phyloP scores from a whole-genome alignment of 495 filamentous ascomycete genomes.

The Talaromyces ruber region DNA sequence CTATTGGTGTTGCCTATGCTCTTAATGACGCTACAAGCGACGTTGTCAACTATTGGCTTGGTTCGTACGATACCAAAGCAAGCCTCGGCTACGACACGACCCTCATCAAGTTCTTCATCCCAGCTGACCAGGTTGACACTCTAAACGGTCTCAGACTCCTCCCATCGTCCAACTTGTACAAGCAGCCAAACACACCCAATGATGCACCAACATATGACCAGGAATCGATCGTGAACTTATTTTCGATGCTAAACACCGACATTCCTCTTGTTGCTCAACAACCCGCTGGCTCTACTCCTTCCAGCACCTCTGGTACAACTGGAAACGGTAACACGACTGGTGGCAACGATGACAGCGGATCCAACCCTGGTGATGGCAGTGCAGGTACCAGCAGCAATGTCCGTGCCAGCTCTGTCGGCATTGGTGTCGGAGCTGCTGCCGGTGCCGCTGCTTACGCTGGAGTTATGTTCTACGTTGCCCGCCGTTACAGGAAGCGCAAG shows the following conservation, averaged over 20 bases:
- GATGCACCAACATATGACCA: constrained; percentile 16
- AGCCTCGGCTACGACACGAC: constrained; percentile 76
- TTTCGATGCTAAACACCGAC: constrained; percentile 72
- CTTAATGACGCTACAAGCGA: constrained; percentile 40
- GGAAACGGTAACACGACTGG: constrained; percentile 9
- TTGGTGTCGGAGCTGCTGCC: constrained; percentile 66
- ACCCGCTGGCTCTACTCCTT: constrained; percentile 16
- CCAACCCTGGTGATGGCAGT: constrained; percentile 28
- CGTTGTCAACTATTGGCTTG: constrained; percentile 61
- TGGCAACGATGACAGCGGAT: constrained; percentile 16
- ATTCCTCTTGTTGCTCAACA: constrained; percentile 59
- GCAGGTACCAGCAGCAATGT: constrained; percentile 47
- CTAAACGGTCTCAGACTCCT: constrained; percentile 57
- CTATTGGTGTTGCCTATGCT: constrained; percentile 63
- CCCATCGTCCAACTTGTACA: constrained; percentile 65
- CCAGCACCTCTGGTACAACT: constrained; percentile 13
- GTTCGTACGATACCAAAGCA: constrained; percentile 66
- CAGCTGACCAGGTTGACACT: constrained; percentile 50
- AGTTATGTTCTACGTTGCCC: constrained; percentile 95
- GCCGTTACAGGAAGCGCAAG: constrained; percentile 85
- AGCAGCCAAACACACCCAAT: constrained; percentile 35
- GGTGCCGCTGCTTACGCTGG: constrained; percentile 90
- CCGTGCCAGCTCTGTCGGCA: constrained; percentile 71
- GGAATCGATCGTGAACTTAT: constrained; percentile 52
- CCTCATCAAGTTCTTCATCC: constrained; percentile 67